phyloP scores from a whole-genome alignment of 1,284 basidiomycete species.

The Rhodotorula sp. region DNA sequence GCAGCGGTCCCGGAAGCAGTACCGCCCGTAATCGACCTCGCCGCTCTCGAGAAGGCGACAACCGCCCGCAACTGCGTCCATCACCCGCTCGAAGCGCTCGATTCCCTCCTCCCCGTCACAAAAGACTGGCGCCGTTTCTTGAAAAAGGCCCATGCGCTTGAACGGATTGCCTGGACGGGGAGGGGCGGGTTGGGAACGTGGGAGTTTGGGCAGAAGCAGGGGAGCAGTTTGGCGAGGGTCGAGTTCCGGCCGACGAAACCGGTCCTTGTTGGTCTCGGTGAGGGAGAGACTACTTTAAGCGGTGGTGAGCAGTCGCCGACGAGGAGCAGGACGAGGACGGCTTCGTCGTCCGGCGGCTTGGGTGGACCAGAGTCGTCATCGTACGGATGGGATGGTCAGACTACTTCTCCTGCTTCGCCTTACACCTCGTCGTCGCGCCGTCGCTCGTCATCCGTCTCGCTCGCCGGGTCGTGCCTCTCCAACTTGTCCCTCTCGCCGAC shows the following conservation, averaged over 20 bases:
- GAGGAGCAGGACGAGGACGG: neutral
- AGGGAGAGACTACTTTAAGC: neutral
- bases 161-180: slow-evolving; percentile 24
- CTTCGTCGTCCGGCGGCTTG: neutral
- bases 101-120: slow-evolving; percentile 15
- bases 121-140: slow-evolving; percentile 38
- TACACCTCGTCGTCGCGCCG: neutral
- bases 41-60: neutral
- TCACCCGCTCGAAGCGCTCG: slow-evolving; percentile 6
- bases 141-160: slow-evolving; percentile 32
- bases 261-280: neutral
- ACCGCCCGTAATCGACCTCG: too few species aligned
- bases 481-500: slow-evolving; percentile 2
- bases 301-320: neutral
- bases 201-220: slow-evolving; percentile 12
- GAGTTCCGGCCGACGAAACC: slow-evolving; percentile 28
- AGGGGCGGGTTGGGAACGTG: slow-evolving; percentile 35
- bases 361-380: too few species aligned
- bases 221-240: slow-evolving; percentile 14
- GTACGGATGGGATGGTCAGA: too few species aligned
- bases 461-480: slow-evolving; percentile 18
- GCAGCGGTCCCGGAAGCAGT: neutral
- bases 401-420: too few species aligned
- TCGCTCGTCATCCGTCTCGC: slow-evolving; percentile 1
- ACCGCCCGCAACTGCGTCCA: neutral